Evolutionary conservation across 2,329 filamentous ascomycete species (phyloP).

Genomic region (Aciculosporium take): DNA sequence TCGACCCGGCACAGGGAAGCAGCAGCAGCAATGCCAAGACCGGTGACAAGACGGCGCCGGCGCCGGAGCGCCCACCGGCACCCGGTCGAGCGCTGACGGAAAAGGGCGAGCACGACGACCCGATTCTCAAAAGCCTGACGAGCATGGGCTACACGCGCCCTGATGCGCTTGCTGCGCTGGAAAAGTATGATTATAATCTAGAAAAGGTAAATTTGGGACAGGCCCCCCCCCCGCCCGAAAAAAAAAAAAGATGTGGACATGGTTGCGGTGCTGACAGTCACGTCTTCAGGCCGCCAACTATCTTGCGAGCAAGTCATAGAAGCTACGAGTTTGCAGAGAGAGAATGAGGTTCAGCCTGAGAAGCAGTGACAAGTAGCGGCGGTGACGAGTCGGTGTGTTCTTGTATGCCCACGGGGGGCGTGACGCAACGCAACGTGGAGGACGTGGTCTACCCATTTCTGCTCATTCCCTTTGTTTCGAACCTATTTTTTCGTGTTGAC

Average conservation of each 20-base stretch:
- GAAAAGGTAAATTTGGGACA: constrained; percentile 83
- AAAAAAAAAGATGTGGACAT: too few species aligned
- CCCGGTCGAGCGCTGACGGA: constrained; percentile 55
- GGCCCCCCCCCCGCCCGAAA: too few species aligned
- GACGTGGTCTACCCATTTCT: background rate
- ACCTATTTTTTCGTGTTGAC: too few species aligned
- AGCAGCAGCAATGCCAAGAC: background rate
- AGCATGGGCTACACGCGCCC: constrained; percentile 73
- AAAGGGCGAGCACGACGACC: constrained; percentile 73
- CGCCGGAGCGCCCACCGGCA: constrained; percentile 13
- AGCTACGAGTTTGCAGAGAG: background rate
- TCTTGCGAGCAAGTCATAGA: constrained; percentile 39
- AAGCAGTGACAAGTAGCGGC: background rate
- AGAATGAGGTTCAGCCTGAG: background rate
- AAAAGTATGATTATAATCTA: constrained; percentile 92
- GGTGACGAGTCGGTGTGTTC: background rate
- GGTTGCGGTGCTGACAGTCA: constrained; percentile 8
- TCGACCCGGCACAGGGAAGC: constrained; percentile 2
- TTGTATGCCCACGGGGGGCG: background rate
- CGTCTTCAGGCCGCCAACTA: constrained; percentile 35
- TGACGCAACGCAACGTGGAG: background rate
- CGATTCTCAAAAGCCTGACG: constrained; percentile 77
- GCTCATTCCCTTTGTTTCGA: background rate
- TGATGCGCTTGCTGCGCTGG: constrained; percentile 64
- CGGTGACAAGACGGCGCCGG: constrained; percentile 9